phyloP scores from a whole-genome alignment of 768 basidiomycete genomes.

The Suillus alpinus region DNA sequence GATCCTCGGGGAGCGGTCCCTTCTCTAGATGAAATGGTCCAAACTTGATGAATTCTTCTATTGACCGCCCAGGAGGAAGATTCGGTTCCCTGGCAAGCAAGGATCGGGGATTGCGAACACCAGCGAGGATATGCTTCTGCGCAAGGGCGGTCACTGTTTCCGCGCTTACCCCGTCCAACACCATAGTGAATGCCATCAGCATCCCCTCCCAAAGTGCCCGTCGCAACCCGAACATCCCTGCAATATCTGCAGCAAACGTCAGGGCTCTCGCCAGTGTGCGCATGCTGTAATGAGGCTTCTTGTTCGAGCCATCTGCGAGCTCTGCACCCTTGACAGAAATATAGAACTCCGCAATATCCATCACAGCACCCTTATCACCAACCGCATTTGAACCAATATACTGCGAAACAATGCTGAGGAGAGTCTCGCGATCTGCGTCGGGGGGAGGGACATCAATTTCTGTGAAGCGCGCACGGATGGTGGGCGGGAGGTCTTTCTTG shows the following conservation, averaged over 20 bases:
- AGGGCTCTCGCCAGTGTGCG: slow-evolving; percentile 89
- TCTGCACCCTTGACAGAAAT: slow-evolving; percentile 72
- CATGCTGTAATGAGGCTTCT: slow-evolving; percentile 95
- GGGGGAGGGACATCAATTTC: slow-evolving; percentile 95
- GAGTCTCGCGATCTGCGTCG: slow-evolving; percentile 86
- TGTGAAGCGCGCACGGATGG: slow-evolving; percentile 88
- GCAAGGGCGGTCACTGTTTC: slow-evolving; percentile 65
- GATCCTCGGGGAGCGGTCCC: slow-evolving; percentile 64
- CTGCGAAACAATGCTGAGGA: slow-evolving; percentile 81
- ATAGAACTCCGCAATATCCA: slow-evolving; percentile 93
- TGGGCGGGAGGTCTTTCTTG: slow-evolving; percentile 93
- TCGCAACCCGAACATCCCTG: slow-evolving; percentile 72
- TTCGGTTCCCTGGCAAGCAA: slow-evolving; percentile 68
- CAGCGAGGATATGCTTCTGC: slow-evolving; percentile 73
- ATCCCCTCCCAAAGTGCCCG: slow-evolving; percentile 95
- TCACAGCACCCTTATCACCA: slow-evolving; percentile 82
- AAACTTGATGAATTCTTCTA: slow-evolving; percentile 71
- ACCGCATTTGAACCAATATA: slow-evolving; percentile 85
- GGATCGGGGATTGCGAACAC: slow-evolving; percentile 77
- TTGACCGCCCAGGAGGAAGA: slow-evolving; percentile 42
- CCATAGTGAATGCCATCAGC: slow-evolving; percentile 97
- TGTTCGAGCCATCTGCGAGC: slow-evolving; percentile 92
- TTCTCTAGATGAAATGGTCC: slow-evolving; percentile 89
- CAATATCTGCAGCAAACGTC: slow-evolving; percentile 84
- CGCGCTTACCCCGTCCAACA: slow-evolving; percentile 72